Evolutionary conservation across 768 basidiomycete genomes (phyloP).

Genomic region (Leccinum imitatum): DNA sequence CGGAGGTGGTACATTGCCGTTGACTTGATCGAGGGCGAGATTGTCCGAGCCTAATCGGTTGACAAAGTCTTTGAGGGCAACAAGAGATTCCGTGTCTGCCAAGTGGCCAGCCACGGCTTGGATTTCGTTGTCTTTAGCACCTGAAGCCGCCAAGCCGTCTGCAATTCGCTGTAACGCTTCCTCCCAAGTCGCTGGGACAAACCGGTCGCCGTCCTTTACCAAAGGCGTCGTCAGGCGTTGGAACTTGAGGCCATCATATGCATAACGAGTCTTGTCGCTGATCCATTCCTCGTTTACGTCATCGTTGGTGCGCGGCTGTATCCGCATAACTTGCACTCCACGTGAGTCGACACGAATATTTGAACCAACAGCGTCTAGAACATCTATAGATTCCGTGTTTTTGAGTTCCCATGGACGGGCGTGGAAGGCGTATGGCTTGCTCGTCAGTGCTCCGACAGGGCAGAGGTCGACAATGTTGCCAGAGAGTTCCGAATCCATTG

Average conservation of each 20-base stretch:
- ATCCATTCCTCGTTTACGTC: constrained; percentile 99
- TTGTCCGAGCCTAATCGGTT: too few relatives aligned
- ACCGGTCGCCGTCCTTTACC: constrained; percentile 88
- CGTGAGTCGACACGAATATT: constrained; percentile 97
- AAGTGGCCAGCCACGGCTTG: constrained; percentile 92
- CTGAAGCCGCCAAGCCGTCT: constrained; percentile 74
- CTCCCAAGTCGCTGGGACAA: constrained; percentile 89
- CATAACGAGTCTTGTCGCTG: constrained; percentile 96
- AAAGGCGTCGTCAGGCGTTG: constrained; percentile 93
- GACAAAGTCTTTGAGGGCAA: constrained; percentile 71
- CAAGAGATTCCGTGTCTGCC: constrained; percentile 91
- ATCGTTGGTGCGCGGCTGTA: constrained; percentile 95
- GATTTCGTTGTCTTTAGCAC: constrained; percentile 89
- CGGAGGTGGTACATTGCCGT: constrained; percentile 66
- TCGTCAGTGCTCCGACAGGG: constrained; percentile 96
- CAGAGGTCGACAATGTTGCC: constrained; percentile 98
- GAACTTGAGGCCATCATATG: constrained; percentile 93
- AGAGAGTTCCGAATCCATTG: constrained; percentile 95
- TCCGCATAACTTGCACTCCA: constrained; percentile 94
- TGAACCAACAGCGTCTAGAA: constrained; percentile 91
- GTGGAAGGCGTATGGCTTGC: constrained; percentile 98
- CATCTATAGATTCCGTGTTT: constrained; percentile 95
- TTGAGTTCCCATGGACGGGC: constrained; percentile 99
- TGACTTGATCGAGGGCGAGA: constrained; percentile 62
- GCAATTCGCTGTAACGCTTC: constrained; percentile 77